Evolutionary conservation across 352 stramenopile species (phyloP).

Genomic region (Pythium sp.): DNA sequence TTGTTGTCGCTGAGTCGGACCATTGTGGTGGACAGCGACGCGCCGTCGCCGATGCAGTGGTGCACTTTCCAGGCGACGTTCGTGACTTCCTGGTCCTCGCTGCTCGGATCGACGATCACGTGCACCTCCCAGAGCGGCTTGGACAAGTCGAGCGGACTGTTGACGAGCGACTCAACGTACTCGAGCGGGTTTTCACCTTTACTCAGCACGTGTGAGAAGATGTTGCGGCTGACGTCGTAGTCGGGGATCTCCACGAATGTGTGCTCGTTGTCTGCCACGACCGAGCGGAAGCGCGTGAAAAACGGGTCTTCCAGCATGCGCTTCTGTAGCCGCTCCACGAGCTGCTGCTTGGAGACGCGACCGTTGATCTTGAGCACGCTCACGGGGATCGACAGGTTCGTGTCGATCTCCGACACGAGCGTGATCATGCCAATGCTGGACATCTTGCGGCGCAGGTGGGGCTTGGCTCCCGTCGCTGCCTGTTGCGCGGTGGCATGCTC

Average conservation of each 20-base stretch:
- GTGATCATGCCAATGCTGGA: slow-evolving; percentile 72
- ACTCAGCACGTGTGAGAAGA: slow-evolving; percentile 52
- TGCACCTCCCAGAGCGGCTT: slow-evolving; percentile 79
- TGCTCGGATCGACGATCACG: slow-evolving; percentile 44
- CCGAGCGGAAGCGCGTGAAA: slow-evolving; percentile 67
- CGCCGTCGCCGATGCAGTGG: slow-evolving; percentile 76
- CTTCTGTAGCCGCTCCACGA: slow-evolving; percentile 46
- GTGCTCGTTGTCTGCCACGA: slow-evolving; percentile 40
- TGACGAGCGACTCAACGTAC: slow-evolving; percentile 69
- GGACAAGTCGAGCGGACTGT: slow-evolving; percentile 59
- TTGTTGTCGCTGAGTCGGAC: slow-evolving; percentile 74
- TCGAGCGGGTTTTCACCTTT: slow-evolving; percentile 54
- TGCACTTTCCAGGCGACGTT: slow-evolving; percentile 70
- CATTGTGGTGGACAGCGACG: slow-evolving; percentile 59
- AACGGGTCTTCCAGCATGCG: slow-evolving; percentile 58
- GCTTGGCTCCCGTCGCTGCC: slow-evolving; percentile 15
- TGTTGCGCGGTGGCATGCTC: slow-evolving; percentile 12
- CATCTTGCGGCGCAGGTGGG: slow-evolving; percentile 51
- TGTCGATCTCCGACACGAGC: slow-evolving; percentile 65
- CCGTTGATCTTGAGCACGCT: slow-evolving; percentile 57
- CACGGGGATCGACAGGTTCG: slow-evolving; percentile 78
- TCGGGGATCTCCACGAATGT: slow-evolving; percentile 59
- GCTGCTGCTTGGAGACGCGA: slow-evolving; percentile 37
- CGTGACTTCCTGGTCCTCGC: slow-evolving; percentile 27
- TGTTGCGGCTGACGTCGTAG: slow-evolving; percentile 53